Evolutionary conservation across 2,329 filamentous ascomycete species (phyloP), one percentile per base, ranked within the genome.

Genomic region (Calonectria leucothoes): DNA sequence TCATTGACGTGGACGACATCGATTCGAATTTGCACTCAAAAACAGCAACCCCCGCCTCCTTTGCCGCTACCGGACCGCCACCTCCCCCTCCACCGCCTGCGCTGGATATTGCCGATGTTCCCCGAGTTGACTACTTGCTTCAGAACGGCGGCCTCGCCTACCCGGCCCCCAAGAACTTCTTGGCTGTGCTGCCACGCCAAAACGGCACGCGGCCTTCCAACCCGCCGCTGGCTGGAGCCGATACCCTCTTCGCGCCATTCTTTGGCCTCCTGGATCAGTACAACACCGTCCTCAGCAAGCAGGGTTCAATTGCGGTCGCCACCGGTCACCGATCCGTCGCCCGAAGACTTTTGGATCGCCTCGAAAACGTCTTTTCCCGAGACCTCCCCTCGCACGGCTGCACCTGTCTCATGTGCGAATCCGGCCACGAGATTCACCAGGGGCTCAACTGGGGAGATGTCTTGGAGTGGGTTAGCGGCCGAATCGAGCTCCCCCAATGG

Each of bases 281-380:
- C 82, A 91, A 93, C 75, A 90, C 91, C 4, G 96, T 99, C 5
- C 89, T 98, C 75, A 87, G 90, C 51, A 95, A 94, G 75, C 95
- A 94, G 78, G 97, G 97, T 4, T 98, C 96, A 0, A 87, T 99
- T 6, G 97, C 97, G 3, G 97, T 98, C 2, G 97, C 97, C 20
- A 98, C 96, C 0, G 97, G 97, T 7, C 98, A 98, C 83, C 92
- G 95, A 68, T 98, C 96, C 0, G 94, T 98, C n/a, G 97, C 97
- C 4, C 92, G 97, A 6, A 91, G 96, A 66, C 86, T 98, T 29
- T 89, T 98, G 6, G 96, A 99, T 84, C 92, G 97, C 45, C 88
- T 99, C 5, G 96, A 98, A 82, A 95, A 96, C 70, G 95, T 99
- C 11, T 98, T 99, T 84, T 96, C 95, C 3, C 91, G 97, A 73